Evolutionary conservation across 345 rosid genomes (phyloP).

Genomic region (Hypericum perforatum): DNA sequence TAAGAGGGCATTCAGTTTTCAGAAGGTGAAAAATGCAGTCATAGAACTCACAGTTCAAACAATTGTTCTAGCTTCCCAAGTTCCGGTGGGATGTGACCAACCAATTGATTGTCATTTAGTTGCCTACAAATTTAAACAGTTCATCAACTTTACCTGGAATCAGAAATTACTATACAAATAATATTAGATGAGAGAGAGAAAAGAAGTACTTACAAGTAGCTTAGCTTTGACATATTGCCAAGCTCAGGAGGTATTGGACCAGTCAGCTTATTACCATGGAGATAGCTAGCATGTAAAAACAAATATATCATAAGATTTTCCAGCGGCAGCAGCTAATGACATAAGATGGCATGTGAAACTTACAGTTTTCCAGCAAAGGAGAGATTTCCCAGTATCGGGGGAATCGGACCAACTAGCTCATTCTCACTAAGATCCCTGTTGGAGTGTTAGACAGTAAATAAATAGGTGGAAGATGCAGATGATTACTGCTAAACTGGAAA

Average conservation of each 20-base stretch:
- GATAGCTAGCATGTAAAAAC: conserved; percentile 43
- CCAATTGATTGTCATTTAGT: conserved; percentile 58
- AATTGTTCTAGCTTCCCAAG: conserved; percentile 84
- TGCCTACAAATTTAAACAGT: conserved; percentile 36
- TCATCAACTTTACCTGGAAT: neutral
- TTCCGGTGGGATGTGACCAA: conserved; percentile 78
- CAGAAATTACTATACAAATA: neutral
- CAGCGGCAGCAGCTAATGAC: neutral
- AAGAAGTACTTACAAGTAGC: conserved; percentile 58
- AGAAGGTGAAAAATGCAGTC: neutral
- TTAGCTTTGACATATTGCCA: conserved; percentile 91
- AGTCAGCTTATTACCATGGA: conserved; percentile 82
- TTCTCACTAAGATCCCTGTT: conserved; percentile 89
- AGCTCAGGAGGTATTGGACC: conserved; percentile 94
- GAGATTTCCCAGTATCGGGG: conserved; percentile 83
- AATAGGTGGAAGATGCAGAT: neutral
- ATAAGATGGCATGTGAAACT: conserved; percentile 14
- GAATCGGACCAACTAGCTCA: conserved; percentile 76
- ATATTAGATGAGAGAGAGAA: neutral
- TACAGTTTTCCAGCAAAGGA: conserved; percentile 87
- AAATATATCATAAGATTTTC: neutral
- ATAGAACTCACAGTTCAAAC: conserved; percentile 69
- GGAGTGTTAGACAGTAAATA: neutral
- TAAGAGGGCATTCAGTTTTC: neutral
- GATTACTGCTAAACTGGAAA: too few species aligned